Percentiles rank a stretch among this genome's conserved stretches.
phyloP scores from a whole-genome alignment of 805 yeast species.

The Starmerella tilneyi region DNA sequence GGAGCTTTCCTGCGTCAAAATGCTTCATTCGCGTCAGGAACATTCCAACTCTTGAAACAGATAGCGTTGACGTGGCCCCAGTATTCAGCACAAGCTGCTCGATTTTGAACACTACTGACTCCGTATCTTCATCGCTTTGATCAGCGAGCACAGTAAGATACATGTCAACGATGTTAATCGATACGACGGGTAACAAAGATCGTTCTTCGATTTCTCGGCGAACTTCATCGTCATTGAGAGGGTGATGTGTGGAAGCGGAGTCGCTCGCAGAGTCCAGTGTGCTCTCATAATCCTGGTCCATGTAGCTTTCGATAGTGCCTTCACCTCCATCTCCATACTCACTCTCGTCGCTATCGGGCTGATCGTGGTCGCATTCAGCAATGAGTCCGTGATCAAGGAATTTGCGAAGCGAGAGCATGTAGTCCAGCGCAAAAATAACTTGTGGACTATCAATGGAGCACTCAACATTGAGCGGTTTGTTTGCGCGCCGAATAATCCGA shows the following conservation, averaged over 20 bases:
- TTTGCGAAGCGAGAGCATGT: conserved; percentile 60
- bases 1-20: conserved; percentile 48
- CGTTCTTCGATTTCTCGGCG: neutral
- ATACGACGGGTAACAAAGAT: conserved; percentile 2
- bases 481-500: conserved; percentile 28
- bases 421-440: conserved; percentile 75
- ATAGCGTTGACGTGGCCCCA: conserved; percentile 54
- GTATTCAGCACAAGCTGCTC: conserved; percentile 65
- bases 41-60: conserved; percentile 75
- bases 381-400: conserved; percentile 44
- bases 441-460: conserved; percentile 65
- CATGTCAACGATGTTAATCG: conserved; percentile 59
- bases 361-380: conserved; percentile 10
- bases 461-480: conserved; percentile 15
- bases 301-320: neutral
- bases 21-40: conserved; percentile 68
- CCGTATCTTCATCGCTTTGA: conserved; percentile 56
- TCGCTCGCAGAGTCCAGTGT: too few relatives aligned
- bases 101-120: conserved; percentile 82
- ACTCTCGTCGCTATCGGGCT: too few relatives aligned
- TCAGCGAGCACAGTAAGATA: conserved; percentile 74
- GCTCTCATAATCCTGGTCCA: too few relatives aligned
- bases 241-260: too few relatives aligned
- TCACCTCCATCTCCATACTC: conserved; percentile 14
- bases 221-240: neutral